Evolutionary conservation across 495 filamentous ascomycete genomes (phyloP).

Genomic region (Neurospora tetrasperma): DNA sequence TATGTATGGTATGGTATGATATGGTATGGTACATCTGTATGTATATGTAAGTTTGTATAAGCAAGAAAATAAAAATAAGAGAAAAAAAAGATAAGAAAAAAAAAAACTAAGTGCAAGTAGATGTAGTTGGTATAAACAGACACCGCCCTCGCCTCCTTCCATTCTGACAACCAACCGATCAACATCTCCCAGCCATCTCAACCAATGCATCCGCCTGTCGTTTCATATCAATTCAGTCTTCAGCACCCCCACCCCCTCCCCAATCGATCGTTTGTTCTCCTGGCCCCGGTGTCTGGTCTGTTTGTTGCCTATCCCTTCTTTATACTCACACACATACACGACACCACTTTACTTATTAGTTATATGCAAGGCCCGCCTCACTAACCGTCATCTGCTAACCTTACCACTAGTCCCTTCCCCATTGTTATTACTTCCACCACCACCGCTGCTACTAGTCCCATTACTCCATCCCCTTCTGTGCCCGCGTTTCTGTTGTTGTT

Average conservation of each 20-base stretch:
- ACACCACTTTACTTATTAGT: not conserved
- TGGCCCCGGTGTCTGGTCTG: not conserved
- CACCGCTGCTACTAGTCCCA: not conserved
- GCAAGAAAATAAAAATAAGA: not conserved
- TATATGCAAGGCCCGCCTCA: slow-evolving; percentile 1
- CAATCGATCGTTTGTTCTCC: not conserved
- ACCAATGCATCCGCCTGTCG: no score
- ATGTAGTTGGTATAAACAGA: not conserved
- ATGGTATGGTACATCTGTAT: not conserved
- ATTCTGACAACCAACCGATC: not conserved
- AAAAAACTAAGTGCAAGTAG: not conserved
- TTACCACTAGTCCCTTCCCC: not conserved
- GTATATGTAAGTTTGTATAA: not conserved
- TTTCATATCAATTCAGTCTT: not conserved
- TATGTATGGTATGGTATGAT: not conserved
- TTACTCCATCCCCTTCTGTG: not conserved
- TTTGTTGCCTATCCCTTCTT: not conserved
- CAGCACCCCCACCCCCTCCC: not conserved
- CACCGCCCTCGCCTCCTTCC: not conserved
- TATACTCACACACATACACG: not conserved
- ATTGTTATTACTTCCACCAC: not conserved
- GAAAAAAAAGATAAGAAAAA: not conserved
- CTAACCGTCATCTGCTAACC: slow-evolving; percentile 1
- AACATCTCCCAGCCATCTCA: not conserved
- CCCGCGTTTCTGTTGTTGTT: not conserved